These are phyloP conservation scores for Terana coerulea DNA, from an alignment of 768 basidiomycete genomes.

Conservation along the genomic window DNA sequence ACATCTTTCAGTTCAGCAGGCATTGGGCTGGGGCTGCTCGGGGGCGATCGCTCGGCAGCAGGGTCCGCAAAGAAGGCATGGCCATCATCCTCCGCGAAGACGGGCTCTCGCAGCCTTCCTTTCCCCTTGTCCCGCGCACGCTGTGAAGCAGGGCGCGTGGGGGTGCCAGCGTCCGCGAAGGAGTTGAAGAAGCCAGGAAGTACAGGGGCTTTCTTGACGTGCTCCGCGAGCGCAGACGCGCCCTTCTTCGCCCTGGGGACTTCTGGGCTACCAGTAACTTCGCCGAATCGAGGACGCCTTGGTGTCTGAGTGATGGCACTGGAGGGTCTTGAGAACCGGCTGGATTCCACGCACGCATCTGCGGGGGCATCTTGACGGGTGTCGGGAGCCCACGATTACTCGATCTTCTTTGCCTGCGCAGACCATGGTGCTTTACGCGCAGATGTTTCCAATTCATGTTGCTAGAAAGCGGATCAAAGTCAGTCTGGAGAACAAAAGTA, in stretches of 20 bases:
- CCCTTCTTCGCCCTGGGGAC: constrained; percentile 10
- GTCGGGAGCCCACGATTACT: constrained; percentile 35
- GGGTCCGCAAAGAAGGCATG: constrained; percentile 12
- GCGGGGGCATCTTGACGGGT: constrained; percentile 37
- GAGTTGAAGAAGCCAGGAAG: constrained; percentile 28
- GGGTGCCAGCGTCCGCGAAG: constrained; percentile 12
- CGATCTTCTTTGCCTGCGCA: constrained; percentile 38
- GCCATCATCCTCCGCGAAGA: constrained; percentile 4
- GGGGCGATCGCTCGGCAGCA: constrained; percentile 19
- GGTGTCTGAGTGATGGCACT: constrained; percentile 33
- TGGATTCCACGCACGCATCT: constrained; percentile 35
- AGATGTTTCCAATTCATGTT: constrained; percentile 63
- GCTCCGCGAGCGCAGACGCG: constrained; percentile 15
- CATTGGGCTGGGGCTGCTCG: constrained; percentile 20
- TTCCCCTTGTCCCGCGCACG: constrained; percentile 18
- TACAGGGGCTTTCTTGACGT: constrained; percentile 17
- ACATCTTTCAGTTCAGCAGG: constrained; percentile 4
- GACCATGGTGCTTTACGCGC: constrained; percentile 46
- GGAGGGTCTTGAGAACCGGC: constrained; percentile 7
- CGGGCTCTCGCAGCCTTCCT: constrained; percentile 4
- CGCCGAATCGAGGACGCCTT: constrained; percentile 32
- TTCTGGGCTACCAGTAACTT: constrained; percentile 18
- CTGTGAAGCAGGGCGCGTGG: constrained; percentile 8
- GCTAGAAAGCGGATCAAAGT: constrained; percentile 34
- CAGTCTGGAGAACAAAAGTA: not conserved